phyloP scores from a whole-genome alignment of 768 basidiomycete species.

The Holtermanniella nyarrowii region DNA sequence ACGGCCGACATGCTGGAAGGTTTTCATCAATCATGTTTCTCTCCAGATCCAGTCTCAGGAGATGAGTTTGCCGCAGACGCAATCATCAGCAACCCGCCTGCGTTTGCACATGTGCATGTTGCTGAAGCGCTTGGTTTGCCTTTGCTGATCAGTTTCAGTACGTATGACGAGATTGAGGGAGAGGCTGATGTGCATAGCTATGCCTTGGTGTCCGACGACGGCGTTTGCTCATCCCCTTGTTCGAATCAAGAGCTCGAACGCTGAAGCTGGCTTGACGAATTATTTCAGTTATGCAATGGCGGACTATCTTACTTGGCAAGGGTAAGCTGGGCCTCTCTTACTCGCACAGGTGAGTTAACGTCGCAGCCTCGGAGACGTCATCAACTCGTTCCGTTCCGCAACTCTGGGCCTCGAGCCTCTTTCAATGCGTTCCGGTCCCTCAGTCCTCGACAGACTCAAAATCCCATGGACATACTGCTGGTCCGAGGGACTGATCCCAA shows the following conservation, averaged over 20 bases:
- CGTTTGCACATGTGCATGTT: slow-evolving; percentile 57
- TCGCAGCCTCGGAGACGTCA: slow-evolving; percentile 51
- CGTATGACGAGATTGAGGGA: slow-evolving; percentile 2
- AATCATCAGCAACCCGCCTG: slow-evolving; percentile 58
- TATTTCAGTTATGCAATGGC: slow-evolving; percentile 54
- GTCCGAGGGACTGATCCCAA: slow-evolving; percentile 53
- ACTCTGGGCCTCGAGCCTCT: slow-evolving; percentile 49
- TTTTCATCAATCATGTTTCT: slow-evolving; percentile 51
- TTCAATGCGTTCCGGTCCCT: slow-evolving; percentile 48
- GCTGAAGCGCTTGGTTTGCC: slow-evolving; percentile 57
- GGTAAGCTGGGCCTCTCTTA: background rate
- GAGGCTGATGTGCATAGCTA: slow-evolving; percentile 43
- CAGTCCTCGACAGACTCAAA: slow-evolving; percentile 49
- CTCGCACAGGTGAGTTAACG: slow-evolving; percentile 1
- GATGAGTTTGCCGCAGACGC: slow-evolving; percentile 53
- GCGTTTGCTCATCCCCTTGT: slow-evolving; percentile 58
- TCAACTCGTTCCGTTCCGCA: slow-evolving; percentile 50
- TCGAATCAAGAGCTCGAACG: slow-evolving; percentile 51
- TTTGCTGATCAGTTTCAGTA: slow-evolving; percentile 50
- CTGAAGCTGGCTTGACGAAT: slow-evolving; percentile 50
- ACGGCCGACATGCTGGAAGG: slow-evolving; percentile 54
- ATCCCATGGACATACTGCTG: slow-evolving; percentile 60
- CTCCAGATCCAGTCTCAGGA: slow-evolving; percentile 46
- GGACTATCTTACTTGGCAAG: slow-evolving; percentile 33
- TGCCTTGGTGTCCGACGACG: slow-evolving; percentile 57